Base-by-base conservation (phyloP, 2,329 filamentous ascomycete species). In the Chaetoscypha palmicola region DNA sequence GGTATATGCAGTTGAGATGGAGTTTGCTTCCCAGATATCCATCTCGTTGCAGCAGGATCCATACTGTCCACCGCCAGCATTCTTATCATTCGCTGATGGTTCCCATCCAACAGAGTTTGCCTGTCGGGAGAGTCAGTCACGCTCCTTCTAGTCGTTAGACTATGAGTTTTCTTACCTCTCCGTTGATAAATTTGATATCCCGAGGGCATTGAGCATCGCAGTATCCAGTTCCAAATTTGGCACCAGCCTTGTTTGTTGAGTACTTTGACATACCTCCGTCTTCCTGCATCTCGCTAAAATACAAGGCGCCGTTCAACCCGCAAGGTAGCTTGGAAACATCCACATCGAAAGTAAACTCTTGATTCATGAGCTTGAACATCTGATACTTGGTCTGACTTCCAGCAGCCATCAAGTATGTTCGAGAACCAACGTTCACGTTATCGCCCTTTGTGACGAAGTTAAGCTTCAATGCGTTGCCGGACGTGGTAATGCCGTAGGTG, bases 261-360 rank as follows among this genome's bases (percentile, higher is more conserved):
- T 72, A 75, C 56, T 67, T 69, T 47, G 66, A 57, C 54, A 70
- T 51, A 37, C 79, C 81, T 56, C 83, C 82, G 52, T 81, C 76
- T 3, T 69, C 66, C 20, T 76, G 71, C 80, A 84, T 84, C 58
- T 75, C 67, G 17, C 75, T 67, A 41, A 83, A 72, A 66, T 86
- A 86, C 30, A 86, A 67, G 35, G 82, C 82, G 45, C 82, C 82
- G 65, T 88, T 86, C 47, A 87, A 66, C 51, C 83, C 83, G 58
- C 83, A 87, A 49, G 76, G 75, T 22, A 85, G 68, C 54, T 74
- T 74, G 32, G 80, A 84, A 32, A 84, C 76, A 60, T 87, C 83
- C 30, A 86, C 81, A 45, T 85, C 81, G 50, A 86, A 85, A 45
- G 79, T 80, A 66, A 87, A 81, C 63, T 87, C 82, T 60, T 81